Percentiles rank a stretch among this genome's conserved stretches.
These are phyloP conservation scores for Pseudofabraea citricarpa DNA, from an alignment of 2,329 filamentous ascomycete species.

Conservation along the genomic window DNA sequence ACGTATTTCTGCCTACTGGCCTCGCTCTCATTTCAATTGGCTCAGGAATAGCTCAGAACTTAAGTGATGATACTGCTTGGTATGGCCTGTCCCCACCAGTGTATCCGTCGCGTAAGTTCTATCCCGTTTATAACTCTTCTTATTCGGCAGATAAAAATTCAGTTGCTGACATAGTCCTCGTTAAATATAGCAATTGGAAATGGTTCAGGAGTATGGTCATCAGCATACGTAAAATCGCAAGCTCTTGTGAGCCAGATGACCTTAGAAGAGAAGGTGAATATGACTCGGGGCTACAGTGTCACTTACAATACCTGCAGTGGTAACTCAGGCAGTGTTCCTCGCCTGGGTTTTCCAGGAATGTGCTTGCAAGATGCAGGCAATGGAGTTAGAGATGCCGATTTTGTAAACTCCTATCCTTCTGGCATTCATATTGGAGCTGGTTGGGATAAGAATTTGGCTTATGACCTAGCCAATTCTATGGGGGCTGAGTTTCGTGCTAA, in stretches of 20 bases:
- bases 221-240: slow-evolving; percentile 65
- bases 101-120: background rate
- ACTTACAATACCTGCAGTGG: slow-evolving; percentile 12
- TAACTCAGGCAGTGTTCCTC: slow-evolving; percentile 16
- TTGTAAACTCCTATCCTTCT: slow-evolving; percentile 58
- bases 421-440: slow-evolving; percentile 60
- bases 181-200: background rate
- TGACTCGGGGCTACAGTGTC: slow-evolving; percentile 15
- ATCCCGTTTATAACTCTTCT: background rate
- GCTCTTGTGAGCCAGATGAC: slow-evolving; percentile 68
- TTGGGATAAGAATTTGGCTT: slow-evolving; percentile 70
- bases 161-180: background rate
- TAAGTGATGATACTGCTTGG: background rate
- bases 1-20: background rate
- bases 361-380: slow-evolving; percentile 23
- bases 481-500: slow-evolving; percentile 70
- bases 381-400: slow-evolving; percentile 38
- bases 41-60: background rate
- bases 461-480: slow-evolving; percentile 66
- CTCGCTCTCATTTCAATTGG: background rate
- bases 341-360: slow-evolving; percentile 18
- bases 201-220: slow-evolving; percentile 45
- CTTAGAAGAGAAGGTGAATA: slow-evolving; percentile 65
- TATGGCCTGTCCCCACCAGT: background rate
- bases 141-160: background rate